Evolutionary conservation across 805 yeast genomes (phyloP), one percentile per base, ranked within the genome.

Genomic region (Candida loeiensis): DNA sequence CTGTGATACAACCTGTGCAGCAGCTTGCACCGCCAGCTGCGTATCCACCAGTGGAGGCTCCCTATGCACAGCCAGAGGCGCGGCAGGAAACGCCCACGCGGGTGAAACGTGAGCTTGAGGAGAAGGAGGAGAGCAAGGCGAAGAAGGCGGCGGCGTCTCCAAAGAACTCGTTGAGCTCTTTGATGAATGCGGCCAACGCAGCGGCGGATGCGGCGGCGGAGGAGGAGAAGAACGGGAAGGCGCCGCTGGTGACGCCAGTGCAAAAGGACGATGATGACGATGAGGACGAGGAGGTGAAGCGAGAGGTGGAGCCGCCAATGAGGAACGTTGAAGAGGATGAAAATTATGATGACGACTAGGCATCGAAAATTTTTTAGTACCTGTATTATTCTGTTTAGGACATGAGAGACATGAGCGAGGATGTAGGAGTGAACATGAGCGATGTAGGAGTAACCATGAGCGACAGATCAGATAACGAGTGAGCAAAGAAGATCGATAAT

Each of bases 311-410:
- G 41, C 73, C 74, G 19, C 74, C 74, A 12, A 53, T 69, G 63
- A 56, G 74, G 44, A 63, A 62, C 36, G 69, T 69, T 19, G 72
- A 69, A 29, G 74, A 69, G 47, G 74, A 69, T 44, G 74, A 69
- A 48, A 59, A 69, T 47, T 69, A 69, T 49, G 74, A 69, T 43
- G 74, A 69, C 37, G 72, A 69, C 38, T 59, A 49, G 26, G 20
- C 31, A 27, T 34, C 27, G 3, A 26, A 21, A 24, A 31, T 15
- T 37, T 28, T 37, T 17, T 32, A 31, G 37, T 35, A 24, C 41
- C 30, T 38, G 41, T 38, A 38, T 35, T 38, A 38, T 38, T 28
- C 39, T 19, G 39, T 43, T 28, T 30, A 30, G 16, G 16, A n/a
- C n/a, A n/a, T n/a, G n/a, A n/a, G n/a, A 14, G 36, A 38, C 31